Evolutionary conservation across 495 filamentous ascomycete genomes (phyloP).

Genomic region (Trichoderma virens): DNA sequence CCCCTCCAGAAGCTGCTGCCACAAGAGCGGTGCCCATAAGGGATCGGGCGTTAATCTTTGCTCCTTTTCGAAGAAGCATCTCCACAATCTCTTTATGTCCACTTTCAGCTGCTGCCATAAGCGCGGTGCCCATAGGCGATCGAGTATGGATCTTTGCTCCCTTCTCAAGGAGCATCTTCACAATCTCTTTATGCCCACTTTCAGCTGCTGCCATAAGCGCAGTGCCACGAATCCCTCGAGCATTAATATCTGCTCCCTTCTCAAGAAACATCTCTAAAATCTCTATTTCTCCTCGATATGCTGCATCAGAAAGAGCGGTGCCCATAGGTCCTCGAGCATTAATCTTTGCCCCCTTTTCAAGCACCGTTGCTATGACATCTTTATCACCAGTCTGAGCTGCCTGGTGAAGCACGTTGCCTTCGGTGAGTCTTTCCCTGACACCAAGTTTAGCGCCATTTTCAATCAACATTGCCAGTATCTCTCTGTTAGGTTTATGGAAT

Average conservation of each 20-base stretch:
- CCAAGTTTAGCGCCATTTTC: not conserved
- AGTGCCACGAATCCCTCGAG: not conserved
- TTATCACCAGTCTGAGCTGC: too few relatives aligned
- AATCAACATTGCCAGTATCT: not conserved
- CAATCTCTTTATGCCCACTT: too few relatives aligned
- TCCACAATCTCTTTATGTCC: too few relatives aligned
- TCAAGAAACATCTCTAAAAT: not conserved
- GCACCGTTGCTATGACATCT: not conserved
- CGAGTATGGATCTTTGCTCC: too few relatives aligned
- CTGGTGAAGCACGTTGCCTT: not conserved
- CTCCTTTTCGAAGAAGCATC: too few relatives aligned
- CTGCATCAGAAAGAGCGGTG: not conserved
- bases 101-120: too few relatives aligned
- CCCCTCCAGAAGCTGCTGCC: not conserved
- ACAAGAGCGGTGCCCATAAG: not conserved
- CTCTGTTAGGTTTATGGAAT: too few relatives aligned
- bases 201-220: too few relatives aligned
- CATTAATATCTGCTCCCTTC: not conserved
- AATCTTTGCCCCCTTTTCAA: not conserved
- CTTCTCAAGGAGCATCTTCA: too few relatives aligned
- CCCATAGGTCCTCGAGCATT: not conserved
- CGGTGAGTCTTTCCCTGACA: not conserved
- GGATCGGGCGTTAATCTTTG: not conserved
- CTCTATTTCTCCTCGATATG: not conserved
- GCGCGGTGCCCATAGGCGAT: too few relatives aligned